phyloP scores from a whole-genome alignment of 495 filamentous ascomycete species.

The Hypomontagnella monticulosa region DNA sequence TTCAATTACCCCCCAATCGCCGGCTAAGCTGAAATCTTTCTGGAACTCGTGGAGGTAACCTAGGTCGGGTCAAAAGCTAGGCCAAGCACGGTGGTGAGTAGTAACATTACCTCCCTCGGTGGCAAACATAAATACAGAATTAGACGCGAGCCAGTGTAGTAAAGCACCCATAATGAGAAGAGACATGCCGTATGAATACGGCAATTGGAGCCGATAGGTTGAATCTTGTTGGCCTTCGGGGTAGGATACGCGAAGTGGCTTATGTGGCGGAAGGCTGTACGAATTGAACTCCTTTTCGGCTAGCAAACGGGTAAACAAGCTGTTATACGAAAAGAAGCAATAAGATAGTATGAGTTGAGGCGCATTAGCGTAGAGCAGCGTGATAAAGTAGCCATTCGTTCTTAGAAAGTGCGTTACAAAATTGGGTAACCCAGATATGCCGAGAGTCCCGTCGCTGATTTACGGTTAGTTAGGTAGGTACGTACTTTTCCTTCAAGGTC shows the following conservation, averaged over 20 bases:
- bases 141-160: conserved; percentile 37
- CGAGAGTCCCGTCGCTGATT: background rate
- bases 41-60: background rate
- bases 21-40: background rate
- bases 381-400: conserved; percentile 1
- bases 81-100: no score
- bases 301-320: conserved; percentile 21
- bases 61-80: background rate
- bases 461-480: background rate
- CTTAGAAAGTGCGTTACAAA: background rate
- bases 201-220: conserved; percentile 28
- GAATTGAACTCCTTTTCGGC: conserved; percentile 32
- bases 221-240: conserved; percentile 29
- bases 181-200: conserved; percentile 26
- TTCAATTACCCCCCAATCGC: background rate
- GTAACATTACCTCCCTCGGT: conserved; percentile 17
- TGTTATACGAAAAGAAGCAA: conserved; percentile 27
- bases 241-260: conserved; percentile 34
- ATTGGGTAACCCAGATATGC: conserved; percentile 4
- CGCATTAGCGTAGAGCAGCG: conserved; percentile 15
- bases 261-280: conserved; percentile 6
- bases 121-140: conserved; percentile 13
- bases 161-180: conserved; percentile 40
- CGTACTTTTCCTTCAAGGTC: no score
- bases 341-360: conserved; percentile 32